phyloP scores from a whole-genome alignment of 768 basidiomycete species.

The Trametes punicea region DNA sequence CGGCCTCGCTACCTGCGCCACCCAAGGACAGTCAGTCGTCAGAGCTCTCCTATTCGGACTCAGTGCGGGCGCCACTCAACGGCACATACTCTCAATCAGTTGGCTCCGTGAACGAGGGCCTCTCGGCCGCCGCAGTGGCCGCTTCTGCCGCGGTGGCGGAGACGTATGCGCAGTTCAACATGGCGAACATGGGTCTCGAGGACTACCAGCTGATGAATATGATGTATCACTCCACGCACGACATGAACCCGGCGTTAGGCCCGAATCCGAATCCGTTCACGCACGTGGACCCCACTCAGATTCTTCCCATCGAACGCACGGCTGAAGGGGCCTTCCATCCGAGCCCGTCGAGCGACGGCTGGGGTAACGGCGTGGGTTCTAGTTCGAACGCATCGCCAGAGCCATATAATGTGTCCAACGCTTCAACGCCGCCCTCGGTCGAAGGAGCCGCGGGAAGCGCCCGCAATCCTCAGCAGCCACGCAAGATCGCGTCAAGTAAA shows the following conservation, averaged over 20 bases:
- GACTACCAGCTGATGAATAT: slow-evolving; percentile 66
- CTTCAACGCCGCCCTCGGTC: slow-evolving; percentile 69
- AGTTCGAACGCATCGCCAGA: slow-evolving; percentile 77
- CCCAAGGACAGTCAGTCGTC: slow-evolving; percentile 14
- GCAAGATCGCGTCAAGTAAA: slow-evolving; percentile 68
- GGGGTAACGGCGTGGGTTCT: slow-evolving; percentile 65
- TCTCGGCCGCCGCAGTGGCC: slow-evolving; percentile 63
- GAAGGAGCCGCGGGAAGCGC: slow-evolving; percentile 42
- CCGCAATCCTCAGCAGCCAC: slow-evolving; percentile 32
- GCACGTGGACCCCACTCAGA: slow-evolving; percentile 92
- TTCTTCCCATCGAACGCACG: slow-evolving; percentile 47
- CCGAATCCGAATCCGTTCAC: slow-evolving; percentile 45
- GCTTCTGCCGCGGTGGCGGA: slow-evolving; percentile 72
- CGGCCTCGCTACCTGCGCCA: slow-evolving; percentile 17
- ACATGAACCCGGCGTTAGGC: slow-evolving; percentile 37
- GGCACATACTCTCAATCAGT: slow-evolving; percentile 23
- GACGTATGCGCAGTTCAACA: slow-evolving; percentile 63
- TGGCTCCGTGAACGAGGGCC: slow-evolving; percentile 38
- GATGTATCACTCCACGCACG: slow-evolving; percentile 51
- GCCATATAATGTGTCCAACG: slow-evolving; percentile 63
- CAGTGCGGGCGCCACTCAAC: slow-evolving; percentile 23
- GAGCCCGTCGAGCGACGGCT: slow-evolving; percentile 81
- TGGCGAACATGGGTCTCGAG: slow-evolving; percentile 51
- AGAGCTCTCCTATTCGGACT: slow-evolving; percentile 21
- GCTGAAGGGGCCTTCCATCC: slow-evolving; percentile 56